These are phyloP conservation scores for Pleurotus sapidus DNA, from an alignment of 768 basidiomycete species.

Conservation along the genomic window DNA sequence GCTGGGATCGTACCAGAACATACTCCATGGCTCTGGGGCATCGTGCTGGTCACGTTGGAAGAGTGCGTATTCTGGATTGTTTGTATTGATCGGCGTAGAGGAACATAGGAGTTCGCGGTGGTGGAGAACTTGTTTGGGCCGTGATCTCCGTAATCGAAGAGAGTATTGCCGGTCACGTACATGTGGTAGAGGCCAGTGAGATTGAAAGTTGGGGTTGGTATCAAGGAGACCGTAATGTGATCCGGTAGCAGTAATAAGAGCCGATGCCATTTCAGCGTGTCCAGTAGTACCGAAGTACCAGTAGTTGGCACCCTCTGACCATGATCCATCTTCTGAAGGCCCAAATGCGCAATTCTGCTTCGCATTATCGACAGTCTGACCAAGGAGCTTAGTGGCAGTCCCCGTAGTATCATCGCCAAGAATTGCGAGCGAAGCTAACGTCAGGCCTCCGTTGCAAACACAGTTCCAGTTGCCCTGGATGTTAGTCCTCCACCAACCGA, in stretches of 20 bases:
- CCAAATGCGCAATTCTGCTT: conserved; percentile 70
- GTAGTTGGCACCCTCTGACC: conserved; percentile 92
- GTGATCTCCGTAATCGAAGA: conserved; percentile 83
- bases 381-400: conserved; percentile 62
- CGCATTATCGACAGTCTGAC: conserved; percentile 70
- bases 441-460: conserved; percentile 89
- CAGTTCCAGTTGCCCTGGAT: conserved; percentile 97
- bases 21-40: conserved; percentile 79
- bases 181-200: conserved; percentile 88
- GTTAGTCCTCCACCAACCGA: conserved; percentile 78
- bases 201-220: conserved; percentile 65
- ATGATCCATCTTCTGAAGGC: conserved; percentile 73
- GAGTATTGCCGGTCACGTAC: conserved; percentile 78
- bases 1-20: conserved; percentile 91
- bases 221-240: conserved; percentile 71
- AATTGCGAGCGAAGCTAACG: conserved; percentile 88
- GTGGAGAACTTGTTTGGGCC: conserved; percentile 95
- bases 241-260: conserved; percentile 84
- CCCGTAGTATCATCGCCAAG: conserved; percentile 80
- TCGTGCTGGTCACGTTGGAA: conserved; percentile 91
- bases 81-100: conserved; percentile 72
- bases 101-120: conserved; percentile 85
- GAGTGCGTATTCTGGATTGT: conserved; percentile 70
- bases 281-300: conserved; percentile 95
- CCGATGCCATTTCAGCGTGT: conserved; percentile 84